Conservation (phyloP, 2,329 filamentous ascomycete genomes). For the Alternaria panax region DNA sequence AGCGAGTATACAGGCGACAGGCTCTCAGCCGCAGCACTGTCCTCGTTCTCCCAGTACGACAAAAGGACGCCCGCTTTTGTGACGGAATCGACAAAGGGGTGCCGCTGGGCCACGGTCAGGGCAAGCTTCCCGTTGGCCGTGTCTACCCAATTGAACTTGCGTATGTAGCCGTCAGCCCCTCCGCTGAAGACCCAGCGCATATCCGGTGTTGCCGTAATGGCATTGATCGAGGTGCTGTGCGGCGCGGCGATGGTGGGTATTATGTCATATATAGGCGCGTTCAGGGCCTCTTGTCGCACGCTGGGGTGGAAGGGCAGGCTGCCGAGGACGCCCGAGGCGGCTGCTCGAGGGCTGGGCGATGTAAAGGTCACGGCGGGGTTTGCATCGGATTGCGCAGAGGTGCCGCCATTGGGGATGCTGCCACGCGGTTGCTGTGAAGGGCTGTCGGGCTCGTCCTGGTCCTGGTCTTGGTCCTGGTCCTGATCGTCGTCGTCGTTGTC, state of each 20-base stretch:
- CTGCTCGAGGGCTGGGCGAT: constrained; percentile 55
- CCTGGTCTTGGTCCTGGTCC: constrained; percentile 48
- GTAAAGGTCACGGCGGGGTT: constrained; percentile 60
- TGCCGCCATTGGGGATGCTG: constrained; percentile 40
- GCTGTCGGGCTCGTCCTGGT: constrained; percentile 56
- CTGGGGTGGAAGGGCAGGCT: constrained; percentile 62
- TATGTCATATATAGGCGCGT: constrained; percentile 87
- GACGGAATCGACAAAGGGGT: constrained; percentile 97
- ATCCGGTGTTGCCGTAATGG: constrained; percentile 89
- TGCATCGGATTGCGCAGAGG: constrained; percentile 36
- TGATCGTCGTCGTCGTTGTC: constrained; percentile 51
- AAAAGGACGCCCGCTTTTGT: constrained; percentile 92
- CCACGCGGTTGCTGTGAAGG: constrained; percentile 48
- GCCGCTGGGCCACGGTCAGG: constrained; percentile 91
- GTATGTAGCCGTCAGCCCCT: constrained; percentile 92
- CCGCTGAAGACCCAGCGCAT: constrained; percentile 95
- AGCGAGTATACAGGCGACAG: constrained; percentile 95
- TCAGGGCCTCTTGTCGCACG: constrained; percentile 79
- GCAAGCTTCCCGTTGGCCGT: constrained; percentile 95
- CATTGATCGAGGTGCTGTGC: constrained; percentile 94
- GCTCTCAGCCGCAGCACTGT: constrained; percentile 66
- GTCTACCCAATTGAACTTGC: constrained; percentile 94
- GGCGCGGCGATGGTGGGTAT: constrained; percentile 96
- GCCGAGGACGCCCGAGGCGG: constrained; percentile 37
- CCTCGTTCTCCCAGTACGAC: constrained; percentile 99